Evolutionary conservation across 441 rosid species (phyloP), one percentile per base, ranked within the genome.

Genomic region (Brassica balearica): DNA sequence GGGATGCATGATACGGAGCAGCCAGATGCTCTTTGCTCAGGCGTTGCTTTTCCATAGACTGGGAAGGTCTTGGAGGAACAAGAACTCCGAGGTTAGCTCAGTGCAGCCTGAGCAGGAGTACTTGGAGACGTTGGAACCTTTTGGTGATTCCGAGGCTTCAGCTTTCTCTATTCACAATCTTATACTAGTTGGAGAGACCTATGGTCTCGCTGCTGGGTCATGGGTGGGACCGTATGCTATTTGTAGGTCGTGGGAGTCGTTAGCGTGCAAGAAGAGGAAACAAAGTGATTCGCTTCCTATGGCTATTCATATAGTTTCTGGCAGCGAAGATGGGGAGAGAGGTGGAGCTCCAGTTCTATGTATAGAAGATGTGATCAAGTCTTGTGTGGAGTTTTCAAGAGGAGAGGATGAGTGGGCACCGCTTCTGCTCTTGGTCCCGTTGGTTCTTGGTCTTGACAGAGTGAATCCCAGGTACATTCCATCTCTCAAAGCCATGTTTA

Each of bases 1-100:
- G 99, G 99, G 99, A 73, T 95, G 99, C 88, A 95, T 95, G 99
- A 85, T 93, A 41, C 89, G 99, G 62, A 93, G 99, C 82, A 88
- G 99, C 84, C 99, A 95, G 86, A 95, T 95, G 99, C 95, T 95
- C 67, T 82, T 93, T 56, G 96, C 96, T 76, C 98, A 95, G 38
- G 98, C 98, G 8, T 84, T 93, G 84, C 85, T 95, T 75, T 89
- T 87, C 82, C 99, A 90, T 81, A 82, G 32, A n/a, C 75, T 93
- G 77, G 97, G 98, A 73, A 93, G 99, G 82, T 84, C 90, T 22
- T 95, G 98, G 98, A 88, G 93, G 85, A 88, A 76, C 73, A 75
- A 84, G 66, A 75, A 74, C 7, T 73, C 76, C 41, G 89, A 87
- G 25, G 69, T 74, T 65, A 60, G 38, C 86, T 85, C 92, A 95